Conservation (phyloP, 2,329 filamentous ascomycete genomes). For the Neurospora sp. region DNA sequence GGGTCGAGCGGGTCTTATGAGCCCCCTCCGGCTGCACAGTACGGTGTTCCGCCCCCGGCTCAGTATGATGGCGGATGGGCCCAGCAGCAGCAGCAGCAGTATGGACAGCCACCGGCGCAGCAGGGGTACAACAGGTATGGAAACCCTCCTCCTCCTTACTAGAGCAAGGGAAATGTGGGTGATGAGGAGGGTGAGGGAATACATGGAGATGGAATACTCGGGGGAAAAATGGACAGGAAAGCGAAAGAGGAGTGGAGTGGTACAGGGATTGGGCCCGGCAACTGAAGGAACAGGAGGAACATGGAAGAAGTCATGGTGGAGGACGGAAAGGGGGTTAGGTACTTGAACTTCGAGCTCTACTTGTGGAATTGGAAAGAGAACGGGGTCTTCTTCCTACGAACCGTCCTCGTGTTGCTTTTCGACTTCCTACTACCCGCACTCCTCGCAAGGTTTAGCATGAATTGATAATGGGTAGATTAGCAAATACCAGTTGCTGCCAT, state of each 20-base stretch:
- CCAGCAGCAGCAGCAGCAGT: slow-evolving; percentile 1
- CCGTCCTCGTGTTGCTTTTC: background rate
- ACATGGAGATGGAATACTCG: background rate
- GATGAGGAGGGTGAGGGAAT: background rate
- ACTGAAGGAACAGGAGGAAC: background rate
- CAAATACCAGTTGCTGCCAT: background rate
- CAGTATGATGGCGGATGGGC: slow-evolving; percentile 7
- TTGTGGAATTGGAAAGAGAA: background rate
- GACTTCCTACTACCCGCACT: background rate
- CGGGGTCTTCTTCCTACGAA: background rate
- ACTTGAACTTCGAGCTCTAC: background rate
- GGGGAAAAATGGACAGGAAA: background rate
- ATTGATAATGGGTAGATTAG: background rate
- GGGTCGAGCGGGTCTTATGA: slow-evolving; percentile 36
- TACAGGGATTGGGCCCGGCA: background rate
- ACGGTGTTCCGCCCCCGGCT: slow-evolving; percentile 7
- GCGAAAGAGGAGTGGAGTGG: background rate
- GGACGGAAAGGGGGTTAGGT: background rate
- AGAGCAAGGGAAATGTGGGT: background rate
- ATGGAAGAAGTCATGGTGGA: background rate
- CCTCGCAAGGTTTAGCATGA: background rate
- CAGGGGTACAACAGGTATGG: background rate
- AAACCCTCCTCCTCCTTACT: background rate
- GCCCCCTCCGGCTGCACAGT: slow-evolving; percentile 24
- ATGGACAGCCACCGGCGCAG: background rate